These are phyloP conservation scores for Malassezia brasiliensis DNA, from an alignment of 1,284 basidiomycete species.

Conservation along the genomic window DNA sequence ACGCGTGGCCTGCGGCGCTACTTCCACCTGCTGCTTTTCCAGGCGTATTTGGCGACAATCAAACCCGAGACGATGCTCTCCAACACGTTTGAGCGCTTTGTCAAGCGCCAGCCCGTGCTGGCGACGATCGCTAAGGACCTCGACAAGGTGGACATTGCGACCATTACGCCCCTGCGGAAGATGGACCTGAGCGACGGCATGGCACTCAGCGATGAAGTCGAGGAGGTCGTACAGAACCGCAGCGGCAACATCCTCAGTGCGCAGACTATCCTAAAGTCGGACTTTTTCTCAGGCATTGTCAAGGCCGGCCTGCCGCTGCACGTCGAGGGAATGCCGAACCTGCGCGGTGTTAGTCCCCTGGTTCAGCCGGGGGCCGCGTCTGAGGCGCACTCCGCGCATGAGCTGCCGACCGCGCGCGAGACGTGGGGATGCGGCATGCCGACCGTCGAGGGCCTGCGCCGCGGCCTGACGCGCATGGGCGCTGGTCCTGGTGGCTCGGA, in stretches of 20 bases:
- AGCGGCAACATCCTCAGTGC: constrained; percentile 78
- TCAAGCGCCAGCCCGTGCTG: constrained; percentile 59
- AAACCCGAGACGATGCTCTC: constrained; percentile 56
- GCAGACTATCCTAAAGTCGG: constrained; percentile 90
- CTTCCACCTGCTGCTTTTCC: constrained; percentile 85
- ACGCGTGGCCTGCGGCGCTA: constrained; percentile 52
- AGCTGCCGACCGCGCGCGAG: constrained; percentile 24
- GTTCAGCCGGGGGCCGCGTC: constrained; percentile 5
- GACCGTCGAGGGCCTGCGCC: constrained; percentile 41
- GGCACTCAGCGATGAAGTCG: constrained; percentile 55
- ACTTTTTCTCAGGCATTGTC: constrained; percentile 63
- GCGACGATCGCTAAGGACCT: constrained; percentile 91
- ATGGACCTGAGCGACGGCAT: constrained; percentile 57
- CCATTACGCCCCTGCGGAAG: constrained; percentile 70
- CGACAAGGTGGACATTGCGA: constrained; percentile 64
- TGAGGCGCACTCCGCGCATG: constrained; percentile 16
- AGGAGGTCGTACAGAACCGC: constrained; percentile 62
- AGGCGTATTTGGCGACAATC: constrained; percentile 79
- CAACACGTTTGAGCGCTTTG: constrained; percentile 38
- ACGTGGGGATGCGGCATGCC: constrained; percentile 48
- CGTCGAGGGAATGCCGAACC: constrained; percentile 45
- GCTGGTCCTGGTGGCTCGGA: constrained; percentile 25
- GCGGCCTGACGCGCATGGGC: constrained; percentile 40
- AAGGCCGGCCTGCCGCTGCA: constrained; percentile 33
- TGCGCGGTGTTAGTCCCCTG: constrained; percentile 36